Conservation (phyloP, 2,329 filamentous ascomycete genomes). For the Apiospora pterosperma region DNA sequence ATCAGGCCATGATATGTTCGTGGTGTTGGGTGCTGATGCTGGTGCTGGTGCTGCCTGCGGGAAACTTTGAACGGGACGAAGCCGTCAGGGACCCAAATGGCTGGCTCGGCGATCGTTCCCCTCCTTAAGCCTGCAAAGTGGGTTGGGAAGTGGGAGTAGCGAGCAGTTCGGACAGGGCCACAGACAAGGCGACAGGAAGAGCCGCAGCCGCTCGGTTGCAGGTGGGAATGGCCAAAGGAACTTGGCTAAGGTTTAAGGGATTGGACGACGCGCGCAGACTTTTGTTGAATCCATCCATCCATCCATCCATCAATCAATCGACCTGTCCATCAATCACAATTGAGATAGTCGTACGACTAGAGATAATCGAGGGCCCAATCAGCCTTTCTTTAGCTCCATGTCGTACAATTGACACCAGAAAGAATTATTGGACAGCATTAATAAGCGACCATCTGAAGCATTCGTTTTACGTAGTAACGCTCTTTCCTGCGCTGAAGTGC, state of each 20-base stretch:
- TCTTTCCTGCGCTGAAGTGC: background rate
- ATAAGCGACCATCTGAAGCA: background rate
- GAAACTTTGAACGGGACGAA: slow-evolving; percentile 2
- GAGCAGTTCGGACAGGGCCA: background rate
- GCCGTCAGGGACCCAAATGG: slow-evolving; percentile 1
- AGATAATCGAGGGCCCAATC: background rate
- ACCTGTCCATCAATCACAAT: too few species aligned
- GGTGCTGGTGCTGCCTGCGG: background rate
- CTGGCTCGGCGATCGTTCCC: background rate
- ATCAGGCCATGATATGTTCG: background rate
- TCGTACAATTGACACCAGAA: background rate
- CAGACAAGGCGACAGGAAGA: background rate
- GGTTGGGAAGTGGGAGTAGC: background rate
- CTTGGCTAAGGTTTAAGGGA: too few species aligned
- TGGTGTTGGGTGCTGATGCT: background rate
- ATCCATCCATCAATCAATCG: background rate
- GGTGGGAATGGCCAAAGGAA: background rate
- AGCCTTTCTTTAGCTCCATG: background rate
- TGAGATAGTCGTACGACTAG: background rate
- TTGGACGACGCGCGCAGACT: background rate
- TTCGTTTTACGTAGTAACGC: background rate
- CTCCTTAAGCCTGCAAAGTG: background rate
- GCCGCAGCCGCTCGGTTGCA: background rate
- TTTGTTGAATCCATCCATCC: background rate
- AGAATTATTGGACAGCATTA: background rate